Percentiles rank a stretch among this genome's conserved stretches.
Conservation (phyloP, 2,329 filamentous ascomycete species). For the Davidsoniella neocaledoniae region DNA sequence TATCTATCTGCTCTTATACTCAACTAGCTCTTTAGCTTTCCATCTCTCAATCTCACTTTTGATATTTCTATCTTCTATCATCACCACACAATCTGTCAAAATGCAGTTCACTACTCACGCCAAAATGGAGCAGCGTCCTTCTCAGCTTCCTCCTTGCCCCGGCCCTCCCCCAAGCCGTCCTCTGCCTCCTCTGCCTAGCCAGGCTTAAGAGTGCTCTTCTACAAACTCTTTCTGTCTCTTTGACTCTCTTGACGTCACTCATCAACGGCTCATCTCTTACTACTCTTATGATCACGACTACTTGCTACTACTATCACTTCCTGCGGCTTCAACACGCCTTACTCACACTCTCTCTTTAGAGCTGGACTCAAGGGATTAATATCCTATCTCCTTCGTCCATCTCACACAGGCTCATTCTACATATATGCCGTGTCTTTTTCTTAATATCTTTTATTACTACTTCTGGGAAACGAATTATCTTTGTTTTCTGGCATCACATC, state of each 20-base stretch:
- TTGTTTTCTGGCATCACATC: conserved; percentile 1
- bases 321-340: too few relatives aligned
- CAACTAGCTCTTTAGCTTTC: not conserved
- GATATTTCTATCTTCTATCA: conserved; percentile 9
- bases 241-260: not conserved
- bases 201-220: conserved; percentile 24
- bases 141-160: conserved; percentile 50
- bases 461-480: conserved; percentile 2
- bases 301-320: not conserved
- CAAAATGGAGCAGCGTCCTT: conserved; percentile 35
- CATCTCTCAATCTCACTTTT: not conserved
- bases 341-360: not conserved
- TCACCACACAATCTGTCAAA: conserved; percentile 14
- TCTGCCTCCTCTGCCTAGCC: conserved; percentile 48
- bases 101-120: not conserved
- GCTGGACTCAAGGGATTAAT: conserved; percentile 1
- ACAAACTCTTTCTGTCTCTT: not conserved
- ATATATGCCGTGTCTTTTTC: not conserved
- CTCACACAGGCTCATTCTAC: too few relatives aligned
- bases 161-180: conserved; percentile 48
- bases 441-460: not conserved
- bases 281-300: not conserved
- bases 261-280: not conserved
- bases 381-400: not conserved
- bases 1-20: not conserved